Percentiles rank a stretch among this genome's conserved stretches.
These are phyloP conservation scores for Candida smagusa DNA, from an alignment of 1,139 yeast species.

Conservation along the genomic window DNA sequence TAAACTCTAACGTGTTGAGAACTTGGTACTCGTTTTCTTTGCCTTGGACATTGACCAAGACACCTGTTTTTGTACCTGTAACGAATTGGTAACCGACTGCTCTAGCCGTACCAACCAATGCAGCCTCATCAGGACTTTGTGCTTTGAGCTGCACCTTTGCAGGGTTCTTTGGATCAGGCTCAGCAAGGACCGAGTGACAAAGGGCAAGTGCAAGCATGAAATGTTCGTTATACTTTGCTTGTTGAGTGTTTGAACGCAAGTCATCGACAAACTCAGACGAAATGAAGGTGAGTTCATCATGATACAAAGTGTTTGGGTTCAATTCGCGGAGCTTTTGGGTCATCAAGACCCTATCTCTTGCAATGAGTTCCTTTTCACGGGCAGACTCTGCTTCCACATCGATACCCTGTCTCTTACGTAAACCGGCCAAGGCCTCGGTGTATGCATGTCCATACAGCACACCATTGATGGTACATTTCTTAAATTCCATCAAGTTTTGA, in stretches of 20 bases:
- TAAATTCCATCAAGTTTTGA: slow-evolving; percentile 60
- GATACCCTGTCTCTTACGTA: slow-evolving; percentile 52
- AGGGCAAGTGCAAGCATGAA: slow-evolving; percentile 53
- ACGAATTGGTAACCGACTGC: slow-evolving; percentile 51
- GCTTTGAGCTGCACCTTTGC: slow-evolving; percentile 45
- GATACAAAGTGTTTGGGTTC: slow-evolving; percentile 18
- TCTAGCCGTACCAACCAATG: slow-evolving; percentile 59
- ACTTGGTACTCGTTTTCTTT: slow-evolving; percentile 44
- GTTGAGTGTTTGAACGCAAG: slow-evolving; percentile 25
- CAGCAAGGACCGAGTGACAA: slow-evolving; percentile 61
- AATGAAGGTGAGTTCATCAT: slow-evolving; percentile 46
- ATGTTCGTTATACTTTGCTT: slow-evolving; percentile 41
- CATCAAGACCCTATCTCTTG: slow-evolving; percentile 40
- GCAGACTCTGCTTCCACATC: slow-evolving; percentile 49
- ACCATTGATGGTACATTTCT: slow-evolving; percentile 56
- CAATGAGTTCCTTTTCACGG: slow-evolving; percentile 37
- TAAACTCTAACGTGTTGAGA: slow-evolving; percentile 52
- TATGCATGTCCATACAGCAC: slow-evolving; percentile 57
- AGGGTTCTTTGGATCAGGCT: slow-evolving; percentile 38
- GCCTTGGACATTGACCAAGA: slow-evolving; percentile 43
- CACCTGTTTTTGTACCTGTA: slow-evolving; percentile 46
- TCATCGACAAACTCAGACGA: slow-evolving; percentile 46
- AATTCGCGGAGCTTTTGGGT: slow-evolving; percentile 20
- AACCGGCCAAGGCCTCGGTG: slow-evolving; percentile 60
- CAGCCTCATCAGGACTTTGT: slow-evolving; percentile 66